Evolutionary conservation across 305 asterid species (phyloP).

Genomic region (Andrographis paniculata): DNA sequence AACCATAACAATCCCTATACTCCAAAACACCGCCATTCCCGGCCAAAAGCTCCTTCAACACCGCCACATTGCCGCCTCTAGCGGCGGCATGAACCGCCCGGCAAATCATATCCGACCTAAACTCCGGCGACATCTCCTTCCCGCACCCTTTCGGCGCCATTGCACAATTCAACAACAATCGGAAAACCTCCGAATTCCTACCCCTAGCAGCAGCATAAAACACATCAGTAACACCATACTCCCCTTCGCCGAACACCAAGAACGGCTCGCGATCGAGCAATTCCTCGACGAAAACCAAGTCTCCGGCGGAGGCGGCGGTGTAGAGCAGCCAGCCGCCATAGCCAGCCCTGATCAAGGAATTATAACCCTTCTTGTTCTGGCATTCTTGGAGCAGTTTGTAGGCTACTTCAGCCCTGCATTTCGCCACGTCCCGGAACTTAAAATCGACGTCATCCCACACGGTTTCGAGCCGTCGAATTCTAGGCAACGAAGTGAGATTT

Average conservation of each 20-base stretch:
- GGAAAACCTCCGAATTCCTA: conserved; percentile 40
- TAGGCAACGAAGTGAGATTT: conserved; percentile 69
- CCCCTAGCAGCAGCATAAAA: conserved; percentile 78
- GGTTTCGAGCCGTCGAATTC: conserved; percentile 77
- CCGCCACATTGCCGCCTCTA: conserved; percentile 67
- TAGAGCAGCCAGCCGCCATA: conserved; percentile 93
- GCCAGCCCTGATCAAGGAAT: conserved; percentile 64
- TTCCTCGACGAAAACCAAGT: conserved; percentile 40
- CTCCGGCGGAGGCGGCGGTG: conserved; percentile 85
- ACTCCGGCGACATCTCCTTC: conserved; percentile 32
- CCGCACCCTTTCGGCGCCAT: conserved; percentile 17
- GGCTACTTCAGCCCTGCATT: conserved; percentile 58
- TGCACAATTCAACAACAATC: conserved; percentile 38
- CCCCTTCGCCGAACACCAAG: conserved; percentile 89
- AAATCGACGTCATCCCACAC: conserved; percentile 85
- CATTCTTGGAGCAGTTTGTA: conserved; percentile 45
- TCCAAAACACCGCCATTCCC: conserved; percentile 46
- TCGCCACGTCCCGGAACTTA: conserved; percentile 47
- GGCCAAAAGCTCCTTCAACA: conserved; percentile 52
- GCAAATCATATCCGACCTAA: conserved; percentile 43
- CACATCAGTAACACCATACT: conserved; percentile 79
- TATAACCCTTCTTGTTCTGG: conserved; percentile 38
- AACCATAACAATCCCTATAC: conserved; percentile 62
- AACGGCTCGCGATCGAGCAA: conserved; percentile 51
- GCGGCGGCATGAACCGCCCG: conserved; percentile 79